Conservation (phyloP, 345 rosid genomes). For the Rubroshorea leprosula region DNA sequence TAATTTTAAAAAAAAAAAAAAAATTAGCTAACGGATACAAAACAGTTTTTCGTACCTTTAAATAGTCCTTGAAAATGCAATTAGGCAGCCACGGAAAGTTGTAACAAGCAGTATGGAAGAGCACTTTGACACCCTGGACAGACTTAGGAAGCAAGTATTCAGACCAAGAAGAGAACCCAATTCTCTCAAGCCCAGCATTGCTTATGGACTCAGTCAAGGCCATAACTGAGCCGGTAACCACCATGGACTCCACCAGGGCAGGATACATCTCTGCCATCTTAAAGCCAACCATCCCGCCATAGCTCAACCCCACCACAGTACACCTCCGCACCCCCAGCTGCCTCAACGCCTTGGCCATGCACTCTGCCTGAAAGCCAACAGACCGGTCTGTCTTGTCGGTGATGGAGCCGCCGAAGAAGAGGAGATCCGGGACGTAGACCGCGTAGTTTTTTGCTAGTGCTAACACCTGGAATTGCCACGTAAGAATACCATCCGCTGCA, state of each 20-base stretch:
- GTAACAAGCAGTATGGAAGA: constrained; percentile 12
- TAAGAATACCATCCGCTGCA: constrained; percentile 23
- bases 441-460: constrained; percentile 25
- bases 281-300: constrained; percentile 43
- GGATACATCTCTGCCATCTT: constrained; percentile 37
- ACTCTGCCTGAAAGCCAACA: constrained; percentile 39
- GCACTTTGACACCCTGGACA: constrained; percentile 8
- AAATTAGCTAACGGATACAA: too few relatives aligned
- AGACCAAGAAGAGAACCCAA: constrained; percentile 27
- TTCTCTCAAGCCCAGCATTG: constrained; percentile 7
- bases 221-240: constrained; percentile 23
- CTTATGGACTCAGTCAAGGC: constrained; percentile 26
- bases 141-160: constrained; percentile 33
- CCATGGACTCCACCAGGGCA: constrained; percentile 37
- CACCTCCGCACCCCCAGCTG: constrained; percentile 37
- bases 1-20: too few relatives aligned
- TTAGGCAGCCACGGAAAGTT: constrained; percentile 19
- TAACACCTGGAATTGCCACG: constrained; percentile 40
- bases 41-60: constrained; percentile 38
- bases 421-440: constrained; percentile 42
- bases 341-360: constrained; percentile 28
- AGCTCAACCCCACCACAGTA: constrained; percentile 36
- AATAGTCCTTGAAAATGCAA: constrained; percentile 17
- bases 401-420: constrained; percentile 43
- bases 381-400: constrained; percentile 24